A percentile compares a stretch with the other conserved stretches of the same genome.
phyloP scores from a whole-genome alignment of 345 rosid species.

The Eucalyptus tenuipes region DNA sequence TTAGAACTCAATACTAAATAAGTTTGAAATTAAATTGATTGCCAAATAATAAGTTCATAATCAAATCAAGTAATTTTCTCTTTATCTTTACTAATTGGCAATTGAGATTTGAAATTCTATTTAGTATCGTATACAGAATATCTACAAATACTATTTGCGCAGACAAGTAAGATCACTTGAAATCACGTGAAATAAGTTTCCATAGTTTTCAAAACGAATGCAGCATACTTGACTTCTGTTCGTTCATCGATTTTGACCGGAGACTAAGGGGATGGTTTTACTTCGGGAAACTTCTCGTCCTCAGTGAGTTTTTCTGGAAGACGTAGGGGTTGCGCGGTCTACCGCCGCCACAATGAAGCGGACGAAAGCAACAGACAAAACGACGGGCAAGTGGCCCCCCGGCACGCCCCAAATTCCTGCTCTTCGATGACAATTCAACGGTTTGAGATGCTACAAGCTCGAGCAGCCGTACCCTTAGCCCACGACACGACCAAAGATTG shows the following conservation, averaged over 20 bases:
- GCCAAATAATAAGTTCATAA: not conserved
- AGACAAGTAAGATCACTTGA: not conserved
- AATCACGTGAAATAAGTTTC: not conserved
- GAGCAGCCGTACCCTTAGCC: not conserved
- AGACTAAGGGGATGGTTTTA: not conserved
- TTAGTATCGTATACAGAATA: not conserved
- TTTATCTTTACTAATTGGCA: not conserved
- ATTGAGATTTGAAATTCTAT: not conserved
- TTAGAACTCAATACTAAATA: not conserved
- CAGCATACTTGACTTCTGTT: not conserved
- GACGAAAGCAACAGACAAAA: not conserved
- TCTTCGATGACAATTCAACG: not conserved
- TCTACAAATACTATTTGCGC: not conserved
- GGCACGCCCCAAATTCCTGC: not conserved
- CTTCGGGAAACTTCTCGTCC: not conserved
- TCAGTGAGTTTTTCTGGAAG: not conserved
- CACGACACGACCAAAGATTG: not conserved
- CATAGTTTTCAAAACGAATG: not conserved
- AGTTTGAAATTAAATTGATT: not conserved
- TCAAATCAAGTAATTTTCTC: not conserved
- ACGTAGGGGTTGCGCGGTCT: not conserved
- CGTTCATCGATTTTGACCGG: not conserved
- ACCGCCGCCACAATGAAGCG: not conserved
- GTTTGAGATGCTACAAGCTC: not conserved
- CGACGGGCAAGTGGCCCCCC: not conserved